Percentiles rank a stretch among this genome's conserved stretches.
These are phyloP conservation scores for Hanseniaspora gamundiae DNA, from an alignment of 1,139 yeast species.

Conservation along the genomic window DNA sequence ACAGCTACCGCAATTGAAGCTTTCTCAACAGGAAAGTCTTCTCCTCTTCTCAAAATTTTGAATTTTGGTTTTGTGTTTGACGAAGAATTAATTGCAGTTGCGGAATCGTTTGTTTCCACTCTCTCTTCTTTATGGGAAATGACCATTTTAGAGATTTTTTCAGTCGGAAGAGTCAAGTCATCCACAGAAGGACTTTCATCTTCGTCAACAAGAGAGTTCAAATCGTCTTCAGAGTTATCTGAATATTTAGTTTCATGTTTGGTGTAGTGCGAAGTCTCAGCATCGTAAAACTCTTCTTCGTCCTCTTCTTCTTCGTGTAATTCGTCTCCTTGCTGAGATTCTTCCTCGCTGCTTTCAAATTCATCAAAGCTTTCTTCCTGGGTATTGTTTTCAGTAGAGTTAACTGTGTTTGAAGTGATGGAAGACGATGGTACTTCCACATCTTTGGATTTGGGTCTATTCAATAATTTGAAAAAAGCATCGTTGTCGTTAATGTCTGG, in stretches of 20 bases:
- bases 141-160: background rate
- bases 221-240: background rate
- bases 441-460: constrained; percentile 11
- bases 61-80: constrained; percentile 17
- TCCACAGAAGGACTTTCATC: background rate
- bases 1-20: constrained; percentile 2
- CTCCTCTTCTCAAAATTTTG: constrained; percentile 26
- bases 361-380: constrained; percentile 14
- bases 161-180: background rate
- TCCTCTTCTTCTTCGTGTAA: background rate
- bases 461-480: constrained; percentile 12
- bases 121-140: background rate
- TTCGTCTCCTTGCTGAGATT: constrained; percentile 7
- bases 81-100: background rate
- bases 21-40: constrained; percentile 12
- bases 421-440: constrained; percentile 1
- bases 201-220: background rate
- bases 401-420: background rate
- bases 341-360: constrained; percentile 17
- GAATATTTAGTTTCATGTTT: background rate
- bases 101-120: background rate
- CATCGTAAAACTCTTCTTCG: constrained; percentile 6
- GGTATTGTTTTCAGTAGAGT: constrained; percentile 3
- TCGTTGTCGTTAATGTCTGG: constrained; percentile 4
- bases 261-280: background rate